Evolutionary conservation across 305 asterid genomes (phyloP), one percentile per base, ranked within the genome.

Genomic region (Solanum hybrid): DNA sequence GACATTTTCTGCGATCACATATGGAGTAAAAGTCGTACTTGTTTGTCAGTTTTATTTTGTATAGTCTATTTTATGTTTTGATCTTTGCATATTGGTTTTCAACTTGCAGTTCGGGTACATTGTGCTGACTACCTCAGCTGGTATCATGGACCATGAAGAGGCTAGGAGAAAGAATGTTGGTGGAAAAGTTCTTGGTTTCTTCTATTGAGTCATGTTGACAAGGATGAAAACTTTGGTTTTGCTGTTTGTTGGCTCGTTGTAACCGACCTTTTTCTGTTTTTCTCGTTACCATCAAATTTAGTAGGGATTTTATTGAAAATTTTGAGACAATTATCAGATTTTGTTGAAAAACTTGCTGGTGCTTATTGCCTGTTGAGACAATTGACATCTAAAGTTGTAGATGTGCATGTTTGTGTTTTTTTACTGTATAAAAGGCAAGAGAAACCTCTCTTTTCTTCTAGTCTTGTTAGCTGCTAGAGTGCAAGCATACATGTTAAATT

Each of bases 121-220:
- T 29, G 89, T 88, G 3, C 77, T 88, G 57, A 88, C 90, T 31
- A 88, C 86, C 13, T 88, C 90, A 22, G 90, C 90, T 26, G 90
- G 86, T 13, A 88, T 88, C 28, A 88, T 88, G 89, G 89, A 88
- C 75, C 89, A 88, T 0, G 89, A 88, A 29, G 86, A 88, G 71
- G 89, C 76, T 8, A 18, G 89, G 51, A 77, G 86, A 88, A 88
- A 76, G 89, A 88, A 88, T 18, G 76, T 61, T 42, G 89, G 86
- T 71, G 86, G 89, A 76, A 76, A 88, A 12, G 90, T 76, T 88
- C 90, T 88, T 16, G 90, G 86, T 31, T 88, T 88, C 86, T 29
- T 29, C 2, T 29, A 29, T 29, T 29, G 31, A 29, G 18, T 37
- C 61, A 39, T 82, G 18, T 75, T 76, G 9, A 8, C 12, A 29